These are phyloP conservation scores for Tripterygium wilfordii DNA, from an alignment of 177 flowering plant species.

Conservation along the genomic window DNA sequence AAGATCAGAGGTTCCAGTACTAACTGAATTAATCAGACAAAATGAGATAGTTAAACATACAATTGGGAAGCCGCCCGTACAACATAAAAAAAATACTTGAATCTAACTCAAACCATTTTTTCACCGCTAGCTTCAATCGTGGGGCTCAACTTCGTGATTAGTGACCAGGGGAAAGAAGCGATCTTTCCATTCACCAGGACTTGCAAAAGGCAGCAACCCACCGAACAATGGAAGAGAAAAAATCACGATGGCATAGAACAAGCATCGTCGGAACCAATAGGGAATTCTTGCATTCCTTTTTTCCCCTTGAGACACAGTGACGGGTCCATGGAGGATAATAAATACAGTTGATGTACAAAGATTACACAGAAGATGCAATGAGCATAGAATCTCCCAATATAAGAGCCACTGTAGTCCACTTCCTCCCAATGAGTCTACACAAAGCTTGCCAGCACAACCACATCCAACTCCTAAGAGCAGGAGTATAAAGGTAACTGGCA, in stretches of 20 bases:
- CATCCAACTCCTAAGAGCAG: slow-evolving; percentile 65
- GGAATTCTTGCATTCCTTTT: slow-evolving; percentile 28
- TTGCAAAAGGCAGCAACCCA: slow-evolving; percentile 82
- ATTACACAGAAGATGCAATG: slow-evolving; percentile 60
- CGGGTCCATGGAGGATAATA: slow-evolving; percentile 57
- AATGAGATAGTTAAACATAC: too few species aligned
- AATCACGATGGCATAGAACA: slow-evolving; percentile 38
- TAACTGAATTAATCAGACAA: too few species aligned
- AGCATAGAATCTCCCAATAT: slow-evolving; percentile 69
- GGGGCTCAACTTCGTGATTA: too few species aligned
- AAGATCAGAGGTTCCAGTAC: too few species aligned
- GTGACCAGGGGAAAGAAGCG: too few species aligned
- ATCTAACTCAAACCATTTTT: too few species aligned
- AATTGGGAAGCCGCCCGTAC: too few species aligned
- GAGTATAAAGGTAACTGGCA: slow-evolving; percentile 79
- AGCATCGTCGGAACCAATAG: slow-evolving; percentile 46
- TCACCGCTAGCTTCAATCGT: too few species aligned
- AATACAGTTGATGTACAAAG: slow-evolving; percentile 43
- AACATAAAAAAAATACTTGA: too few species aligned
- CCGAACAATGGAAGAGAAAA: slow-evolving; percentile 59
- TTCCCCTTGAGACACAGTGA: slow-evolving; percentile 23
- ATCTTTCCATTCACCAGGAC: slow-evolving; percentile 66
- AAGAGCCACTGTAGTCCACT: slow-evolving; percentile 74
- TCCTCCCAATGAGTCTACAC: slow-evolving; percentile 87
- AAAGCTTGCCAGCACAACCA: slow-evolving; percentile 78